Conservation (phyloP, 768 basidiomycete species). For the Sporobolomyces phaffii region DNA sequence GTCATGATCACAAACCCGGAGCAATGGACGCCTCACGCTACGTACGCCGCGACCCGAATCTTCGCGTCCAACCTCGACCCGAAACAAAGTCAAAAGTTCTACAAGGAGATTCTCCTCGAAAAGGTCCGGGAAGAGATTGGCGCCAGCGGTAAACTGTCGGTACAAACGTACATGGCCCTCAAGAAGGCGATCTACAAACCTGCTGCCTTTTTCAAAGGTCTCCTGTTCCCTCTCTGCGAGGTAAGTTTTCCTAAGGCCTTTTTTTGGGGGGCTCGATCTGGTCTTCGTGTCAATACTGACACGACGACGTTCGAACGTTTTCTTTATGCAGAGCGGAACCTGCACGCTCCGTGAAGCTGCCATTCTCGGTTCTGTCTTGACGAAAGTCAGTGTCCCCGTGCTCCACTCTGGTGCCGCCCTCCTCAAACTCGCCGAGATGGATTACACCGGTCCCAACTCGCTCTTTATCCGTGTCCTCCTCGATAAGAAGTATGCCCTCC, state of each 20-base stretch:
- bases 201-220: slow-evolving; percentile 95
- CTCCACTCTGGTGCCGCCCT: slow-evolving; percentile 93
- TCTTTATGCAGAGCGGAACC: slow-evolving; percentile 60
- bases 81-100: slow-evolving; percentile 81
- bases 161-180: slow-evolving; percentile 88
- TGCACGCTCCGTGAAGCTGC: slow-evolving; percentile 92
- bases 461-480: slow-evolving; percentile 92
- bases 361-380: slow-evolving; percentile 82
- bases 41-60: slow-evolving; percentile 84
- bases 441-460: slow-evolving; percentile 90
- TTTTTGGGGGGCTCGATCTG: too few species aligned
- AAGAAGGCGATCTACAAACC: slow-evolving; percentile 92
- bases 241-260: slow-evolving; percentile 54
- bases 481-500: slow-evolving; percentile 96
- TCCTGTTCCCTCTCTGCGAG: slow-evolving; percentile 89
- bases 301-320: too few species aligned
- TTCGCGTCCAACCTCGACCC: slow-evolving; percentile 97
- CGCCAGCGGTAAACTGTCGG: slow-evolving; percentile 70
- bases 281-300: too few species aligned
- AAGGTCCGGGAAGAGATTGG: slow-evolving; percentile 82
- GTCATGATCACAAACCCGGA: slow-evolving; percentile 87
- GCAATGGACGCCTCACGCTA: slow-evolving; percentile 92
- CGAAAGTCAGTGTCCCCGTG: slow-evolving; percentile 88
- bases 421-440: slow-evolving; percentile 88
- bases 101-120: slow-evolving; percentile 84